phyloP scores from a whole-genome alignment of 495 filamentous ascomycete species.

The Recurvomyces mirabilis region DNA sequence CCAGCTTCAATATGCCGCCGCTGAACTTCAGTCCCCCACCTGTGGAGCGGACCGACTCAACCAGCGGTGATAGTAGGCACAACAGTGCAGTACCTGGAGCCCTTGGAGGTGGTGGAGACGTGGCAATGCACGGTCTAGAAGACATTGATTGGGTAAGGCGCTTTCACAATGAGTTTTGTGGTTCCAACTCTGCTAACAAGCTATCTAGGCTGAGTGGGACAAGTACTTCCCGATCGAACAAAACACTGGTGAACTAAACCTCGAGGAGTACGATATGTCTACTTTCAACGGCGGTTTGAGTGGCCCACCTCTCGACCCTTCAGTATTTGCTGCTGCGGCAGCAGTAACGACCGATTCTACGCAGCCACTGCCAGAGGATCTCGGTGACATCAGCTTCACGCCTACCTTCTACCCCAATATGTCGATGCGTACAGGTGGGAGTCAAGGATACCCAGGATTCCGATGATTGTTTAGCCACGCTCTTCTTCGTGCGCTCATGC shows the following conservation, averaged over 20 bases:
- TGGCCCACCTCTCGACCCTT: conserved; percentile 2
- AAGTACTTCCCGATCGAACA: conserved; percentile 18
- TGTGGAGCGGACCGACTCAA: conserved; percentile 1
- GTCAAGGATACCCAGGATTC: no score
- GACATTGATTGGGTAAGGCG: conserved; percentile 20
- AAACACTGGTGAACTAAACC: conserved; percentile 19
- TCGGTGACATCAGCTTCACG: conserved; percentile 15
- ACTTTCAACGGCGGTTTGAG: conserved; percentile 10
- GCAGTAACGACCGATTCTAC: background rate
- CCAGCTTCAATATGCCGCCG: conserved; percentile 1
- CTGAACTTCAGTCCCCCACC: conserved; percentile 15
- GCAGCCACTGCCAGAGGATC: conserved; percentile 2
- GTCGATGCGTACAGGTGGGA: no score
- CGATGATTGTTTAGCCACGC: no score
- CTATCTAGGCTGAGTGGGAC: conserved; percentile 16
- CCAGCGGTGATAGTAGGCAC: conserved; percentile 3
- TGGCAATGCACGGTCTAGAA: conserved; percentile 10
- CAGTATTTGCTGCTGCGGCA: background rate
- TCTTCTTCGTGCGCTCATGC: no score
- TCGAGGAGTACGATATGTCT: conserved; percentile 16
- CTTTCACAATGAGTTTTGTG: background rate
- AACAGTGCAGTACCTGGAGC: background rate
- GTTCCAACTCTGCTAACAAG: background rate
- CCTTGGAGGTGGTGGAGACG: conserved; percentile 3
- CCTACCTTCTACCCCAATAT: conserved; percentile 10